Conservation (phyloP, 169 alveolate species). For the Babesia caballi region DNA sequence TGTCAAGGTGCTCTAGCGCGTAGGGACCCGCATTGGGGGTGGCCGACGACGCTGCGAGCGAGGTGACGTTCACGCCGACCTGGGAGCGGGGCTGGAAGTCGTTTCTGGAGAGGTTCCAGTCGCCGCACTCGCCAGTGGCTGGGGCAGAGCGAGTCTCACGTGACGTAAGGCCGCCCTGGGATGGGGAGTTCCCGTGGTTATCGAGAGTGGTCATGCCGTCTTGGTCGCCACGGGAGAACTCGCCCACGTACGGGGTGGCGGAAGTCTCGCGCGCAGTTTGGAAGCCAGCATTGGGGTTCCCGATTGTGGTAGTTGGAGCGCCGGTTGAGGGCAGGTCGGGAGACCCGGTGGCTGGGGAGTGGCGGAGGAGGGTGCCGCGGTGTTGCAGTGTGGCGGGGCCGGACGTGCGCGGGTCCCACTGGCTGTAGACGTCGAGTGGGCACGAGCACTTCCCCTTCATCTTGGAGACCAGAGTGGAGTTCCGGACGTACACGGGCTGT, state of each 20-base stretch:
- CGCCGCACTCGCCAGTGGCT: background rate
- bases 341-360: background rate
- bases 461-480: slow-evolving; percentile 24
- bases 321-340: background rate
- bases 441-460: slow-evolving; percentile 34
- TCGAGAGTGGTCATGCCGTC: background rate
- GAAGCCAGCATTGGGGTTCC: background rate
- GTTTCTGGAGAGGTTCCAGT: background rate
- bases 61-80: background rate
- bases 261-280: slow-evolving; percentile 7
- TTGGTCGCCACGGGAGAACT: background rate
- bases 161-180: background rate
- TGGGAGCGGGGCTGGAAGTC: background rate
- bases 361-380: no score
- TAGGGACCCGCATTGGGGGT: background rate
- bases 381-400: background rate
- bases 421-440: slow-evolving; percentile 38
- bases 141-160: background rate
- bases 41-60: background rate
- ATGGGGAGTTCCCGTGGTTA: background rate
- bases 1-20: slow-evolving; percentile 22
- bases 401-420: slow-evolving; percentile 14
- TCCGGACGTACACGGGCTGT: slow-evolving; percentile 48
- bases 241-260: background rate
- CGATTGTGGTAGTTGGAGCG: background rate